Conservation (phyloP, 108 stramenopile species). For the Pseudonitzschia delicatissima region DNA sequence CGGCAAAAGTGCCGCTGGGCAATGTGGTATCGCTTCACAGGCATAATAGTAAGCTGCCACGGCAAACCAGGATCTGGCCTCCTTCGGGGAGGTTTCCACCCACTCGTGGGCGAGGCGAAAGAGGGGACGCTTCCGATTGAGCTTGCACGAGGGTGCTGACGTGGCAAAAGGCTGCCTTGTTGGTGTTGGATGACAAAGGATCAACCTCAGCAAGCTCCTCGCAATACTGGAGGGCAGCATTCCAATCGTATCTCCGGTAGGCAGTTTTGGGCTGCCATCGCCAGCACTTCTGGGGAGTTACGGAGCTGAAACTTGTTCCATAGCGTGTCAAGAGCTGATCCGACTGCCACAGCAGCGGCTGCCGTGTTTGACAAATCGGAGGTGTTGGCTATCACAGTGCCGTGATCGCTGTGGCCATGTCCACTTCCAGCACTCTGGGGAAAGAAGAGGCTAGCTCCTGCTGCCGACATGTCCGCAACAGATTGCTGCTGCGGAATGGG, state of each 20-base stretch:
- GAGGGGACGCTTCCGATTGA: slow-evolving; percentile 79
- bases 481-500: slow-evolving; percentile 13
- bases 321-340: slow-evolving; percentile 54
- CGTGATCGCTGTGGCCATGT: neutral
- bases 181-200: slow-evolving; percentile 46
- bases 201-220: slow-evolving; percentile 61
- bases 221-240: slow-evolving; percentile 56
- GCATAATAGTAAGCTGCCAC: slow-evolving; percentile 93
- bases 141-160: slow-evolving; percentile 77
- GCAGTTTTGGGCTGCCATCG: slow-evolving; percentile 72
- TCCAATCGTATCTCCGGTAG: slow-evolving; percentile 65
- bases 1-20: slow-evolving; percentile 93
- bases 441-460: neutral
- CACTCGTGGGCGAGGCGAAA: slow-evolving; percentile 92
- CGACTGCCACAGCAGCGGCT: slow-evolving; percentile 28
- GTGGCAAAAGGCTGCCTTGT: slow-evolving; percentile 47
- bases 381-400: neutral
- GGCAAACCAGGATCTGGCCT: slow-evolving; percentile 88
- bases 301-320: slow-evolving; percentile 52
- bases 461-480: slow-evolving; percentile 8
- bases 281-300: slow-evolving; percentile 65
- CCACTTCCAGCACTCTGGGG: neutral
- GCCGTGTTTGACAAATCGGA: neutral
- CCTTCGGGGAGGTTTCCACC: slow-evolving; percentile 84
- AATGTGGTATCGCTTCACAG: slow-evolving; percentile 81